A percentile compares a stretch with the other conserved stretches of the same genome.
Conservation (phyloP, 306 rosid genomes). For the Rosa lucieae region DNA sequence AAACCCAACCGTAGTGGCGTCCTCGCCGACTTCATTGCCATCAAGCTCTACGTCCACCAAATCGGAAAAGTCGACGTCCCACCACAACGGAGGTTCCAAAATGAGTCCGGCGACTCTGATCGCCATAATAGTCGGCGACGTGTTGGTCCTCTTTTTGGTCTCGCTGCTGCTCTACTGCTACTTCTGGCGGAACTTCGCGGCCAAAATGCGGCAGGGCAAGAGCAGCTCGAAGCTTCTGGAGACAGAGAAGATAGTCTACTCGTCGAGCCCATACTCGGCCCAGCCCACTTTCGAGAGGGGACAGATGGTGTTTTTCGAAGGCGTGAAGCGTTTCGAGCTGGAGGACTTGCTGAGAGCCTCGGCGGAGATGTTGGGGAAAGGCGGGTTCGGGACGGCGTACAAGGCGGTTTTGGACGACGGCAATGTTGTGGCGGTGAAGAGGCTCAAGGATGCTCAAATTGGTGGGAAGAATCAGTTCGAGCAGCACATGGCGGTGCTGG, state of each 20-base stretch:
- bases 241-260: conserved; percentile 70
- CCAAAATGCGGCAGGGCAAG: conserved; percentile 45
- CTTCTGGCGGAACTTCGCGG: conserved; percentile 48
- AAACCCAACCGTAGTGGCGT: conserved; percentile 45
- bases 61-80: conserved; percentile 12
- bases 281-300: conserved; percentile 60
- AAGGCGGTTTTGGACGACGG: conserved; percentile 90
- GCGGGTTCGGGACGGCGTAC: conserved; percentile 78
- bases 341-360: conserved; percentile 84
- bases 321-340: conserved; percentile 66
- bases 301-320: conserved; percentile 81
- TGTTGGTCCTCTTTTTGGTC: conserved; percentile 47
- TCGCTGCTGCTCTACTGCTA: conserved; percentile 70
- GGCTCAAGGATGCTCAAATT: conserved; percentile 62
- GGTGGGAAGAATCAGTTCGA: conserved; percentile 80
- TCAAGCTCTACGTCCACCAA: conserved; percentile 15
- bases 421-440: conserved; percentile 75
- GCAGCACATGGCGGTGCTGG: conserved; percentile 72
- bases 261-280: conserved; percentile 80
- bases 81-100: conserved; percentile 28
- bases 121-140: conserved; percentile 68
- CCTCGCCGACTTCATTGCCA: conserved; percentile 70
- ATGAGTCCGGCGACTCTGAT: conserved; percentile 49
- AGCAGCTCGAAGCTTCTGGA: conserved; percentile 52
- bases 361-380: conserved; percentile 92